Percentiles rank a stretch among this genome's conserved stretches.
phyloP scores from a whole-genome alignment of 2,329 filamentous ascomycete species.

The Sarocladium oryzae region DNA sequence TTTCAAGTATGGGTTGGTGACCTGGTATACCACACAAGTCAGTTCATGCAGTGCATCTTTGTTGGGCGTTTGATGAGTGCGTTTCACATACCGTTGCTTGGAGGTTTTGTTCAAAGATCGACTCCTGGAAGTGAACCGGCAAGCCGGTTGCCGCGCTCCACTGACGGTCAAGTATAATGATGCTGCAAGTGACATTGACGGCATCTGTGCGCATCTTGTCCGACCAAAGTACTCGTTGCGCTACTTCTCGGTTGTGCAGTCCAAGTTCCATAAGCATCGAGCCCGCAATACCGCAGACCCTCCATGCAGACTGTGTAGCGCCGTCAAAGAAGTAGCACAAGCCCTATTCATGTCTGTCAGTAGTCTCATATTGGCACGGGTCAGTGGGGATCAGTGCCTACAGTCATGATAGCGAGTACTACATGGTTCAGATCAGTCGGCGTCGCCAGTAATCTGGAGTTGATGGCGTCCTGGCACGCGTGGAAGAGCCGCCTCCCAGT shows the following conservation, averaged over 20 bases:
- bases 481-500: neutral
- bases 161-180: constrained; percentile 14
- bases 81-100: neutral
- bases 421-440: constrained; percentile 10
- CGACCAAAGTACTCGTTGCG: constrained; percentile 12
- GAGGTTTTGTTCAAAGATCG: constrained; percentile 9
- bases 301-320: constrained; percentile 17
- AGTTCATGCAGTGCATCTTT: neutral
- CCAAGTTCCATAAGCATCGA: constrained; percentile 22
- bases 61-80: neutral
- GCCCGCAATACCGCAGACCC: constrained; percentile 21
- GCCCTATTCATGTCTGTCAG: too few relatives aligned
- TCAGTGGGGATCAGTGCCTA: too few relatives aligned
- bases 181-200: constrained; percentile 10
- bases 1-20: constrained; percentile 13
- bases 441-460: constrained; percentile 7
- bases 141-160: constrained; percentile 14
- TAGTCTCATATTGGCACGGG: too few relatives aligned
- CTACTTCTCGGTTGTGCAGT: constrained; percentile 19
- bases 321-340: constrained; percentile 20
- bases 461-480: constrained; percentile 7
- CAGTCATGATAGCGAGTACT: constrained; percentile 5
- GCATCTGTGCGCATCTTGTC: constrained; percentile 5
- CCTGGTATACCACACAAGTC: neutral
- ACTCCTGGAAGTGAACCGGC: constrained; percentile 12